Percentiles rank a stretch among this genome's conserved stretches.
Conservation (phyloP, 495 filamentous ascomycete species). For the Evernia prunastri region DNA sequence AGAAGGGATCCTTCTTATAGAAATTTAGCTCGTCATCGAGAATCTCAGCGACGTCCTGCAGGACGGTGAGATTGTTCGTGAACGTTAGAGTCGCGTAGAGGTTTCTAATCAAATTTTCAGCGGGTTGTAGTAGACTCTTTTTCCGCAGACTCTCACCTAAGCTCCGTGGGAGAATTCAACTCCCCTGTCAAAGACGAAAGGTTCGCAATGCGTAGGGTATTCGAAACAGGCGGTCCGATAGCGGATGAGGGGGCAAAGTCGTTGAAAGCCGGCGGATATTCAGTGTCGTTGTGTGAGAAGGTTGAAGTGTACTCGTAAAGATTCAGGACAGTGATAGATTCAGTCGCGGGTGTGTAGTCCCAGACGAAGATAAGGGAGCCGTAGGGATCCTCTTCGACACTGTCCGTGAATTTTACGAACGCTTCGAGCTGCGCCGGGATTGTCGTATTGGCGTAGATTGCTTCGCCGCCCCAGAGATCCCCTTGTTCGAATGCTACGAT, state of each 20-base stretch:
- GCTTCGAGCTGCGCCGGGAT: slow-evolving; percentile 8
- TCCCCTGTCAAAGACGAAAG: slow-evolving; percentile 11
- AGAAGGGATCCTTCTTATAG: too few relatives aligned
- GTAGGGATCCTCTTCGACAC: slow-evolving; percentile 10
- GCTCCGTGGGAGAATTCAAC: not conserved
- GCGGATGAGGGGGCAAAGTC: not conserved
- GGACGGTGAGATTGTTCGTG: too few relatives aligned
- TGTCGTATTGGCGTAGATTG: not conserved
- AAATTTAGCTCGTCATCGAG: too few relatives aligned
- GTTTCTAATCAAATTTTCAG: too few relatives aligned
- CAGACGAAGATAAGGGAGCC: slow-evolving; percentile 14
- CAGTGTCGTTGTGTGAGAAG: not conserved
- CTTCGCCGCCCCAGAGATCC: slow-evolving; percentile 20
- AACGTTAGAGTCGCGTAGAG: too few relatives aligned
- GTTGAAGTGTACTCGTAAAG: slow-evolving; percentile 12
- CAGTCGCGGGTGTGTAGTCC: not conserved
- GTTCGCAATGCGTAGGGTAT: slow-evolving; percentile 9
- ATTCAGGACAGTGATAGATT: not conserved
- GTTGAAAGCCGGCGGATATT: not conserved
- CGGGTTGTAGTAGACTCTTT: too few relatives aligned
- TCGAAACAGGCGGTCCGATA: not conserved
- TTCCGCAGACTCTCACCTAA: too few relatives aligned
- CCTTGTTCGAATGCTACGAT: slow-evolving; percentile 23
- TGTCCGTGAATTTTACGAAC: slow-evolving; percentile 16
- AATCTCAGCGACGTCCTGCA: too few relatives aligned